phyloP scores from a whole-genome alignment of 2,329 filamentous ascomycete genomes.

The Paraconiothyrium sp. region DNA sequence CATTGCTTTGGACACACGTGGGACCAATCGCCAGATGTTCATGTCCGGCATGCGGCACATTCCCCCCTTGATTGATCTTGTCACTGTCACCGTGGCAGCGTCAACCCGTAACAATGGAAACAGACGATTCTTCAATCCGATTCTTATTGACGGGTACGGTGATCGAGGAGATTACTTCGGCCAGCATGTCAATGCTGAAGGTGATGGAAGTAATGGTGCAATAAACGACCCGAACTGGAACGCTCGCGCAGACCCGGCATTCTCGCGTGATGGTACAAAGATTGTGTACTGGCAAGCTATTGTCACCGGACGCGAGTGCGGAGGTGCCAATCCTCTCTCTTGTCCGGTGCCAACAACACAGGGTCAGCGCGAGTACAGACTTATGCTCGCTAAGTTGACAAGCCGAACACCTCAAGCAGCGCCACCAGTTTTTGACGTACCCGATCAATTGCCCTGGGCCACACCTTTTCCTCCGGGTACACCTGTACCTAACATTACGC shows the following conservation, averaged over 20 bases:
- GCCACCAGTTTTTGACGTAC: slow-evolving; percentile 32
- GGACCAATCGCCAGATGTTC: slow-evolving; percentile 55
- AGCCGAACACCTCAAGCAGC: slow-evolving; percentile 39
- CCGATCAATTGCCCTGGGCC: slow-evolving; percentile 49
- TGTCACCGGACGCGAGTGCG: slow-evolving; percentile 53
- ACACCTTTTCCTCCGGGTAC: slow-evolving; percentile 39
- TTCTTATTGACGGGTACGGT: slow-evolving; percentile 55
- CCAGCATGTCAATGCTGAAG: slow-evolving; percentile 54
- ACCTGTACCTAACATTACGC: neutral
- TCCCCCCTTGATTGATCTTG: slow-evolving; percentile 53
- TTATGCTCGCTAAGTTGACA: slow-evolving; percentile 55
- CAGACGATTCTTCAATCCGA: slow-evolving; percentile 59
- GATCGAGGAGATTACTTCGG: slow-evolving; percentile 58
- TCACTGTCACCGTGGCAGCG: slow-evolving; percentile 30
- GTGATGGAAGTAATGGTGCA: slow-evolving; percentile 20
- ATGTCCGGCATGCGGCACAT: slow-evolving; percentile 53
- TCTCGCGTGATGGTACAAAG: slow-evolving; percentile 53
- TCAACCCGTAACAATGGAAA: slow-evolving; percentile 59
- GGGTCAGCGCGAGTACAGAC: slow-evolving; percentile 50
- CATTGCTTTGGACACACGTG: slow-evolving; percentile 57
- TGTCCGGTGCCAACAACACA: slow-evolving; percentile 54
- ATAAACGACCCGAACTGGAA: slow-evolving; percentile 62
- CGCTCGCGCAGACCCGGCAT: slow-evolving; percentile 56
- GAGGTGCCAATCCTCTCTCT: slow-evolving; percentile 54
- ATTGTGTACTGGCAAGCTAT: slow-evolving; percentile 57